These are phyloP conservation scores for Aspergillus cristatus DNA, from an alignment of 495 filamentous ascomycete species.

Conservation along the genomic window DNA sequence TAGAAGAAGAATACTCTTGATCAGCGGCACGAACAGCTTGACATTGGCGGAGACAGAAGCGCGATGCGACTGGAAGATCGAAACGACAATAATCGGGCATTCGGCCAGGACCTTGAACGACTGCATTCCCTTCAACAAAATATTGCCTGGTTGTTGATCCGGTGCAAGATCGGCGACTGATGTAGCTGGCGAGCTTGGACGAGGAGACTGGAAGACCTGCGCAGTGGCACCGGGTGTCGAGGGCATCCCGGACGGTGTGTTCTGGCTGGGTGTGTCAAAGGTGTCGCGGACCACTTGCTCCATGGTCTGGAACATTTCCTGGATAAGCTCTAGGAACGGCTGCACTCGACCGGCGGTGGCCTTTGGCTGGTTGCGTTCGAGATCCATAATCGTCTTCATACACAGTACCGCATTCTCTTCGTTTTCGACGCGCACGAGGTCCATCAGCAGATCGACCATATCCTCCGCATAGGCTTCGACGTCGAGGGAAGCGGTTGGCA, in stretches of 20 bases:
- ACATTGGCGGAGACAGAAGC: conserved; percentile 72
- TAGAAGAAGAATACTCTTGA: conserved; percentile 79
- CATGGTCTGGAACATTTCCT: conserved; percentile 91
- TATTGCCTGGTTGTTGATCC: conserved; percentile 73
- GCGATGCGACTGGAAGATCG: conserved; percentile 90
- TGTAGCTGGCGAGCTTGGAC: conserved; percentile 80
- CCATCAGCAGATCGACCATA: conserved; percentile 82
- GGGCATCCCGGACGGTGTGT: conserved; percentile 56
- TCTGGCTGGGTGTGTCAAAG: conserved; percentile 64
- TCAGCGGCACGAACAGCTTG: conserved; percentile 83
- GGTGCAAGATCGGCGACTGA: conserved; percentile 64
- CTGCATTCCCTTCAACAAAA: conserved; percentile 84
- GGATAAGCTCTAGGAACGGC: conserved; percentile 81
- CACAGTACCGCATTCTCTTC: conserved; percentile 97
- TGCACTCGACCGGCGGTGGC: conserved; percentile 72
- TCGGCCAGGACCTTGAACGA: conserved; percentile 98
- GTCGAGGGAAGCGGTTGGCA: conserved; percentile 74
- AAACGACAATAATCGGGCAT: conserved; percentile 97
- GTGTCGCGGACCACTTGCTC: conserved; percentile 89
- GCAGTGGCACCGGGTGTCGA: conserved; percentile 67
- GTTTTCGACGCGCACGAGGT: conserved; percentile 80
- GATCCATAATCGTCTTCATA: conserved; percentile 95
- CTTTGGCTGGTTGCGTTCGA: conserved; percentile 85
- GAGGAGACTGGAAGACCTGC: conserved; percentile 72
- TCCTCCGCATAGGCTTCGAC: conserved; percentile 80